Evolutionary conservation across 1,139 yeast species (phyloP), one percentile per base, ranked within the genome.

Genomic region (Kurtzmaniella quercitrusa): DNA sequence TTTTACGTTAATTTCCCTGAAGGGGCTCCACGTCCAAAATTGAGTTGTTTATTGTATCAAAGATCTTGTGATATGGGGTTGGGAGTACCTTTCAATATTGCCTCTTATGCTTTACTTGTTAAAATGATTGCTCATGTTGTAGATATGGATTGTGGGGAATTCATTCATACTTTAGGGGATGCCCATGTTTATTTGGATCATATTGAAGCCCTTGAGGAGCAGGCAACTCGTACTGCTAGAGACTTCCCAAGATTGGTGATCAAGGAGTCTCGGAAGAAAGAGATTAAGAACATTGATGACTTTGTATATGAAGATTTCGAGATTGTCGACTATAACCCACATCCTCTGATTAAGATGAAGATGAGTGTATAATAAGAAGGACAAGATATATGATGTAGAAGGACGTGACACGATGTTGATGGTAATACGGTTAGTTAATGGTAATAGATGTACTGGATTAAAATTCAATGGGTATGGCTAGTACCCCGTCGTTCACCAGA

Each of bases 61-160:
- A 79, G 99, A 57, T 88, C 96, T n/a, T 93, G 98, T 66, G 99
- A 93, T 59, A 91, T 93, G 97, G 99, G 99, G 0, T 77, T 93
- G 33, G 99, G 99, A 11, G 98, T 93, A 14, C 99, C 99, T 0
- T 93, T 93, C 65, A 94, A 93, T 60, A 93, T 94, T 57, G 98
- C 99, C 0, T 89, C 97, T 0, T 93, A 93, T 60, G 96, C 98
- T 0, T 70, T 93, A 47, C 73, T 93, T 50, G 90, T 97, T 2
- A 85, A 79, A 56, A 93, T 93, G 98, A 86, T 93, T 54, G 98
- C 99, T 1, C 91, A 88, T 53, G 86, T 93, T 10, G 91, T 90
- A 40, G 95, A 81, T 51, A 83, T 91, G 86, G 95, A 90, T 55
- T 85, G 96, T 52, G 98, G 98, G 27, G 98, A 91, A 54, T 87